Conservation (phyloP, 148 eudicot species). For the Bassia scoparia region DNA sequence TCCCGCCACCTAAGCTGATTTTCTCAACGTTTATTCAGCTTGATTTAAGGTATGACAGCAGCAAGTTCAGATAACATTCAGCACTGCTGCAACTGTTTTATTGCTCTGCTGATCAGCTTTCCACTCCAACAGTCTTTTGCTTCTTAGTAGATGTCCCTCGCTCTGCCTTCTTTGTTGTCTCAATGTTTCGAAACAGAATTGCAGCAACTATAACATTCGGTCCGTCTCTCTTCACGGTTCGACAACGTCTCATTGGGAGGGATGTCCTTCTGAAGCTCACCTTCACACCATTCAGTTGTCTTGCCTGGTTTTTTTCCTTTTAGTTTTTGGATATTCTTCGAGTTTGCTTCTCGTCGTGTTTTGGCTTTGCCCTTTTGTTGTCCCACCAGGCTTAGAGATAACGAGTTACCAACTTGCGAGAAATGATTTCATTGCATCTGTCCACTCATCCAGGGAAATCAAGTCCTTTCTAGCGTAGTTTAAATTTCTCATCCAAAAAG, state of each 20-base stretch:
- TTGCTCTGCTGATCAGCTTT: slow-evolving; percentile 18
- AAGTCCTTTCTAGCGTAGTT: slow-evolving; percentile 43
- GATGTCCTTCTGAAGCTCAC: slow-evolving; percentile 15
- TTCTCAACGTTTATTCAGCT: slow-evolving; percentile 7
- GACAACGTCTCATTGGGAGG: slow-evolving; percentile 15
- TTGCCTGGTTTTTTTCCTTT: slow-evolving; percentile 11
- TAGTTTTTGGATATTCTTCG: slow-evolving; percentile 18
- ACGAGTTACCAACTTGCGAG: slow-evolving; percentile 9
- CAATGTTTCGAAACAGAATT: slow-evolving; percentile 9
- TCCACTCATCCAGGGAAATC: slow-evolving; percentile 46
- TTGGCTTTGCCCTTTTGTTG: slow-evolving; percentile 14
- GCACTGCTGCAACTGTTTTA: slow-evolving; percentile 20
- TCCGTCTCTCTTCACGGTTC: slow-evolving; percentile 28
- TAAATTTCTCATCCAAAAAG: slow-evolving; percentile 44
- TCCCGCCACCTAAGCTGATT: slow-evolving; percentile 11
- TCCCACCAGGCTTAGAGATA: slow-evolving; percentile 28
- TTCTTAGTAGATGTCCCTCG: slow-evolving; percentile 25
- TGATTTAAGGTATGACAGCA: slow-evolving; percentile 25
- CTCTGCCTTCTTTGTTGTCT: slow-evolving; percentile 28
- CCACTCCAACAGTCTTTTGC: slow-evolving; percentile 7
- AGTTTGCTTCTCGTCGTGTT: slow-evolving; percentile 18
- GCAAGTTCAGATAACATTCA: slow-evolving; percentile 20
- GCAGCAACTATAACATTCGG: slow-evolving; percentile 10
- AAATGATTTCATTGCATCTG: slow-evolving; percentile 40
- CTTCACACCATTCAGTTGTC: neutral